Conservation (phyloP, 83 land plant species). For the Diphasiastrum complanatum region DNA sequence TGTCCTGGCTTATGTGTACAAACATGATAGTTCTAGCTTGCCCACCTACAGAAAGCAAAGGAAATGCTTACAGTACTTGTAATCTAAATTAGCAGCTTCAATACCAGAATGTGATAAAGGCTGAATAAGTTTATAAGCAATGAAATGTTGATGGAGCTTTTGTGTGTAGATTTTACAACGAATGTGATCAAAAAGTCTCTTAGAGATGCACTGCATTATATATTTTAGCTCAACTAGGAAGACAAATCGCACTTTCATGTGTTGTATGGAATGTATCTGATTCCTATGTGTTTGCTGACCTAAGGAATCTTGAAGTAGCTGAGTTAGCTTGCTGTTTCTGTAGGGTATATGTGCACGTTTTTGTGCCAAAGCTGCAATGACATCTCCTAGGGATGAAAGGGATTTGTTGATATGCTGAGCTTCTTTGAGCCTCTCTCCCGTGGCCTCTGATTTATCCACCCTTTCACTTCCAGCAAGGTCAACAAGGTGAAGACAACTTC, state of each 20-base stretch:
- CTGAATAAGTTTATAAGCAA: too few relatives aligned
- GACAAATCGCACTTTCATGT: too few relatives aligned
- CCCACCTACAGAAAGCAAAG: slow-evolving; percentile 80
- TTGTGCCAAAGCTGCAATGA: slow-evolving; percentile 85
- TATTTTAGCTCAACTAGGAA: too few relatives aligned
- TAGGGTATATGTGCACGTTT: slow-evolving; percentile 88
- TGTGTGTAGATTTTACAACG: too few relatives aligned
- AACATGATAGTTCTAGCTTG: slow-evolving; percentile 93
- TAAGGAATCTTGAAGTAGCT: slow-evolving; percentile 88
- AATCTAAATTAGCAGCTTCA: too few relatives aligned
- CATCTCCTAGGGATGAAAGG: slow-evolving; percentile 97
- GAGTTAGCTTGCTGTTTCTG: slow-evolving; percentile 92
- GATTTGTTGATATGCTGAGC: slow-evolving; percentile 97
- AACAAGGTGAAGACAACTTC: slow-evolving; percentile 93
- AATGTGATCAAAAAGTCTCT: too few relatives aligned
- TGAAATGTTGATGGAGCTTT: too few relatives aligned
- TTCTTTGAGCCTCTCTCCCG: slow-evolving; percentile 94
- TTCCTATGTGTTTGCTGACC: slow-evolving; percentile 55
- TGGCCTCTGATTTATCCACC: slow-evolving; percentile 87
- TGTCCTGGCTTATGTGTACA: slow-evolving; percentile 82
- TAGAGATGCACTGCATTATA: too few relatives aligned
- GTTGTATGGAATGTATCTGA: too few relatives aligned
- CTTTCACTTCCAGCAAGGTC: slow-evolving; percentile 99
- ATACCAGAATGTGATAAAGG: too few relatives aligned
- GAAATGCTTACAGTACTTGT: too few relatives aligned